Base-by-base conservation (phyloP, 164 flowering plant genomes). In the Warburgia ugandensis region DNA sequence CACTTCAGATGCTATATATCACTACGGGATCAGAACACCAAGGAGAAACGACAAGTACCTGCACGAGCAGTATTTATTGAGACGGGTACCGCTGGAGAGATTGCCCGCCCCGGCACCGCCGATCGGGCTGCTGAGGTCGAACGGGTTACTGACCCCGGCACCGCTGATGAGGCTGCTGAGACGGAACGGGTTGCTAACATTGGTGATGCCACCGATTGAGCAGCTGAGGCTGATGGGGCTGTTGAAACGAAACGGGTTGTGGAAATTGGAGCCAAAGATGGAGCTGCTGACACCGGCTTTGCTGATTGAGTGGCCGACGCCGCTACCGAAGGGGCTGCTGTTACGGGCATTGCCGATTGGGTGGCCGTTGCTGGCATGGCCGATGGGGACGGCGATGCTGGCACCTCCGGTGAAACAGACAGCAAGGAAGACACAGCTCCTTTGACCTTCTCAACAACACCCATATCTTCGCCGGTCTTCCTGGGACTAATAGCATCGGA, bases 401-500 rank as follows among this genome's bases (percentile, higher is more conserved):
- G 42, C 29, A 67, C 71, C 1, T 74, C 70, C 8, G 25, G 48
- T 46, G 55, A n/a, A n/a, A n/a, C n/a, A n/a, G n/a, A 41, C 17
- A 84, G 67, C 32, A 78, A 60, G 11, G 84, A 76, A 52, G 62
- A 56, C 9, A 80, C 80, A 31, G 76, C 87, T 29, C 62, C 92
- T 57, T 48, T 79, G 37, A 83, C 67, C 52, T 75, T 83, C 56
- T 67, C 86, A 30, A 77, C 77, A 45, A 80, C 69, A 33, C 84
- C 75, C 11, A 27, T 63, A 31, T 73, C 73, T 17, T 10, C 48
- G 5, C 43, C 48, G 38, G 6, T 20, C 45, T 41, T 76, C 39
- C 52, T 70, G 9, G 94, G 86, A 62, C 77, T 79, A 21, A 83
- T 81, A 28, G 78, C 86, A 19, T 80, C 74, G 1, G 83, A 62